These are phyloP conservation scores for Straminergon stramineum DNA, from an alignment of 225 moss, liverwort and hornwort species.

Conservation along the genomic window DNA sequence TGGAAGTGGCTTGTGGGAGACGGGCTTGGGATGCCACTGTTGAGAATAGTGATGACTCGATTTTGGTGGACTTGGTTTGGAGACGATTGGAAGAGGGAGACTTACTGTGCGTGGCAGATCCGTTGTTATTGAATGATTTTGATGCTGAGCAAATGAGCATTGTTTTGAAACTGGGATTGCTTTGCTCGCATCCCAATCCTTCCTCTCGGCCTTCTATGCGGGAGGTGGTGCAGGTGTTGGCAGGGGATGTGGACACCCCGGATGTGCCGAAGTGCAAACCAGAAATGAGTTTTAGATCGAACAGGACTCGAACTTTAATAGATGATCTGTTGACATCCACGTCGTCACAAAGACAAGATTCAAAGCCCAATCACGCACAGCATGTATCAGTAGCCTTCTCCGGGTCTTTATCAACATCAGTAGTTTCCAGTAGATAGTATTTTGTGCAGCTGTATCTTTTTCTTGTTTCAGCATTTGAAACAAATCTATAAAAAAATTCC, in stretches of 20 bases:
- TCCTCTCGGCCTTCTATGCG: slow-evolving; percentile 31
- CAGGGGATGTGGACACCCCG: not conserved
- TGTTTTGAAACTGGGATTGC: slow-evolving; percentile 29
- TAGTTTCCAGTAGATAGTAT: not conserved
- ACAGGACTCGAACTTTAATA: not conserved
- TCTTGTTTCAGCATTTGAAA: not conserved
- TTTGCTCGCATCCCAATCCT: slow-evolving; percentile 49
- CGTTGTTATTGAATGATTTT: not conserved
- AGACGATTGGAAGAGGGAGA: not conserved
- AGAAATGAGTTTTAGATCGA: not conserved
- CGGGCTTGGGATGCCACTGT: not conserved
- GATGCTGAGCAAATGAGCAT: slow-evolving; percentile 6
- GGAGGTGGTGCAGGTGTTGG: slow-evolving; percentile 29
- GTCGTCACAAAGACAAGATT: not conserved
- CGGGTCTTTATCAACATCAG: not conserved
- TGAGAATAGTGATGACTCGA: not conserved
- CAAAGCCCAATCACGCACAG: not conserved
- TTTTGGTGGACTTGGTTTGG: slow-evolving; percentile 51
- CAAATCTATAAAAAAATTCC: not conserved
- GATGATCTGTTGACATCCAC: not conserved
- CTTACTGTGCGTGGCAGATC: slow-evolving; percentile 14
- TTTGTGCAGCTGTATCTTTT: not conserved
- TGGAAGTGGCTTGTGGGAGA: slow-evolving; percentile 36
- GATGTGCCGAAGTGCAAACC: not conserved
- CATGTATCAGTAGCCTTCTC: not conserved